A percentile compares a stretch with the other conserved stretches of the same genome.
phyloP scores from a whole-genome alignment of 179 eudicot species.

The Silene noctiflora region DNA sequence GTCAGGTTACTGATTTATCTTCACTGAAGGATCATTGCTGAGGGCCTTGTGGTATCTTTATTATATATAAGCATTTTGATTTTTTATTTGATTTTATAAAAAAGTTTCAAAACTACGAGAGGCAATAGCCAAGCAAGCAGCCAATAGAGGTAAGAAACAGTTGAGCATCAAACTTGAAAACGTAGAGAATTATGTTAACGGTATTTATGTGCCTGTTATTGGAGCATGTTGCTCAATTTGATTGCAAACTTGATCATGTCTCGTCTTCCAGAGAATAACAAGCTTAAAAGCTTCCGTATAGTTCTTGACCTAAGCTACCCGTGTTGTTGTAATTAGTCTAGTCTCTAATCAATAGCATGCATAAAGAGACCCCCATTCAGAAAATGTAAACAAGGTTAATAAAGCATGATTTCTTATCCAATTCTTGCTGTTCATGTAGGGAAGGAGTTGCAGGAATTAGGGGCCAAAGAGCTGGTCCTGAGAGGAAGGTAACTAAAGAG shows the following conservation, averaged over 20 bases:
- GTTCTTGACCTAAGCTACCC: background rate
- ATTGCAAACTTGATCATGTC: background rate
- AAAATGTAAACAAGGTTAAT: background rate
- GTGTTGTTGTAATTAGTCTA: background rate
- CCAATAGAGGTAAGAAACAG: background rate
- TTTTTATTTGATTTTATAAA: too few species aligned
- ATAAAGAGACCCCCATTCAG: background rate
- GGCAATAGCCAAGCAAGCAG: background rate
- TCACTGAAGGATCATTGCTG: background rate
- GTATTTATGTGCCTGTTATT: background rate
- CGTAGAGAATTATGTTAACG: background rate
- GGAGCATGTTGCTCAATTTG: background rate
- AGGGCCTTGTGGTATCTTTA: background rate
- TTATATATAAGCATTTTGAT: background rate
- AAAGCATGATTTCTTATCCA: slow-evolving; percentile 14
- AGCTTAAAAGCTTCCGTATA: background rate
- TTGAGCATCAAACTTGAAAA: background rate
- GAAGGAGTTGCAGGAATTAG: slow-evolving; percentile 66
- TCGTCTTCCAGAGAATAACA: background rate
- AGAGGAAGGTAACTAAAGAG: slow-evolving; percentile 61
- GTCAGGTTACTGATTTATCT: background rate
- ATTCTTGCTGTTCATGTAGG: slow-evolving; percentile 32
- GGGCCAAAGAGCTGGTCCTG: slow-evolving; percentile 57
- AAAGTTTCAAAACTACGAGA: background rate
- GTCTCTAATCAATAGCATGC: background rate